Conservation (phyloP, 345 rosid species). For the Brassica cretica region DNA sequence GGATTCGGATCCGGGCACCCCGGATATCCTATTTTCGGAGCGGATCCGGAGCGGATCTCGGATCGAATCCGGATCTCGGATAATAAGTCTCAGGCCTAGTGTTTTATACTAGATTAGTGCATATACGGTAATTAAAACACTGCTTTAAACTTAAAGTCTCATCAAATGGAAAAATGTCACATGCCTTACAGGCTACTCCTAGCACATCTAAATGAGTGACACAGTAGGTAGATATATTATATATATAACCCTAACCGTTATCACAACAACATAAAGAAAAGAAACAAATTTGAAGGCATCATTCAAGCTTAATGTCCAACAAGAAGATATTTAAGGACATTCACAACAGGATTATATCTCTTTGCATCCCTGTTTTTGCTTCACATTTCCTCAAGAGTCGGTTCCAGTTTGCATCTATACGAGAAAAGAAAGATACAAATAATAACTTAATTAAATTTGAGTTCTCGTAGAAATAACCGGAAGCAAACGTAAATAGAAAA, state of each 20-base stretch:
- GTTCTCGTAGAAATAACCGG: slow-evolving; percentile 5
- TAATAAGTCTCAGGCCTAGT: no score
- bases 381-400: background rate
- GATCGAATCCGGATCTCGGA: no score
- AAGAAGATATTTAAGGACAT: background rate
- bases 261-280: background rate
- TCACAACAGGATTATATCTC: background rate
- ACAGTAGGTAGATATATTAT: background rate
- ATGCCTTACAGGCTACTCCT: background rate
- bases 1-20: no score
- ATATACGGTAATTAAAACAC: background rate
- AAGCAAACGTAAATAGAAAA: background rate
- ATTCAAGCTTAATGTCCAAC: background rate
- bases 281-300: background rate
- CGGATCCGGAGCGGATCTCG: no score
- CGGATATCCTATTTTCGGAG: no score
- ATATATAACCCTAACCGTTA: background rate
- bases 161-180: background rate
- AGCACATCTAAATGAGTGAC: background rate
- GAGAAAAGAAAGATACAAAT: background rate
- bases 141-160: background rate
- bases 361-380: background rate
- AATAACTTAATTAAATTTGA: background rate
- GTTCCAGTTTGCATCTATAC: background rate
- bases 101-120: background rate